phyloP scores from a whole-genome alignment of 257 asterid genomes.

The Rhazya stricta region DNA sequence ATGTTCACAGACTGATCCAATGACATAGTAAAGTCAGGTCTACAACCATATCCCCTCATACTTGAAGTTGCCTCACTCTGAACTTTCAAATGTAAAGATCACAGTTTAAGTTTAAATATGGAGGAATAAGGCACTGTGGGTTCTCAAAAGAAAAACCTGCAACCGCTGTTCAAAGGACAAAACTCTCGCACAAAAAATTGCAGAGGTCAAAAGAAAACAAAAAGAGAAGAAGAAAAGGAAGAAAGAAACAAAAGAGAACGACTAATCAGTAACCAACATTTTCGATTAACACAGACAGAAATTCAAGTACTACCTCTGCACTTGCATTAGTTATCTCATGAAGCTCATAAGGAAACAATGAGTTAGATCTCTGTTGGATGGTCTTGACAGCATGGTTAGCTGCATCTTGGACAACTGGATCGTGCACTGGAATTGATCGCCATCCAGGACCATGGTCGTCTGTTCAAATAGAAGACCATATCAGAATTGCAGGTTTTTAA shows the following conservation, averaged over 20 bases:
- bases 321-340: constrained; percentile 66
- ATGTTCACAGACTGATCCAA: too few relatives aligned
- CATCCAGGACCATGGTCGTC: constrained; percentile 49
- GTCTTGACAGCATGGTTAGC: constrained; percentile 72
- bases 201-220: too few relatives aligned
- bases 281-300: neutral
- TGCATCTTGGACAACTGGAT: constrained; percentile 80
- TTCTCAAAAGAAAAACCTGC: neutral
- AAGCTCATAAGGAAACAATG: constrained; percentile 65
- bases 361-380: constrained; percentile 83
- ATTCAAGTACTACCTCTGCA: constrained; percentile 53
- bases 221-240: neutral
- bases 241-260: neutral
- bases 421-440: constrained; percentile 70
- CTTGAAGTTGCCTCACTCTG: neutral
- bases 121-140: neutral
- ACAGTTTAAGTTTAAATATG: neutral
- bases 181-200: neutral
- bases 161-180: neutral
- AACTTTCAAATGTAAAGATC: neutral
- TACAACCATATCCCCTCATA: neutral
- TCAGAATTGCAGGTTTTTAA: neutral
- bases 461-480: neutral
- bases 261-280: neutral
- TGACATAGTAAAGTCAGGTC: neutral